Percentiles rank a stretch among this genome's conserved stretches.
These are phyloP conservation scores for Hura crepitans DNA, from an alignment of 441 rosid species.

Conservation along the genomic window DNA sequence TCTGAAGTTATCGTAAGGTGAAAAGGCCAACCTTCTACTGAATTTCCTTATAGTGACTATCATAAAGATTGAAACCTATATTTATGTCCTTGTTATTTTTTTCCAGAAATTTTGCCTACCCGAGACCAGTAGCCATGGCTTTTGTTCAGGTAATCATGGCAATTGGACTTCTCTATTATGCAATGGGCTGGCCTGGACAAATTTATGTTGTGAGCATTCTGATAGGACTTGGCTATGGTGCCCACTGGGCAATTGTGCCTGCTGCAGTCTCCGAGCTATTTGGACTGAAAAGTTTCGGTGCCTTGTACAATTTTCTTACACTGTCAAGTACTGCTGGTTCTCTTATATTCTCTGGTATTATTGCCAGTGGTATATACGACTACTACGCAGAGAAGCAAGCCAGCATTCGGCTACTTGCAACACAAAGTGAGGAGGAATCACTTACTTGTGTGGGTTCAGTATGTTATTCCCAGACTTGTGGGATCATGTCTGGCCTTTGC, in stretches of 20 bases:
- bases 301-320: slow-evolving; percentile 74
- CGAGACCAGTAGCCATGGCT: slow-evolving; percentile 76
- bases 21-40: slow-evolving; percentile 27
- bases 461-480: slow-evolving; percentile 71
- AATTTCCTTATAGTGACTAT: slow-evolving; percentile 34
- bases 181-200: slow-evolving; percentile 80
- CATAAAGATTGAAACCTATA: background rate
- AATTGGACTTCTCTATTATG: slow-evolving; percentile 70
- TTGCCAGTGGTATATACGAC: slow-evolving; percentile 78
- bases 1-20: slow-evolving; percentile 85
- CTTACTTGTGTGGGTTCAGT: slow-evolving; percentile 60
- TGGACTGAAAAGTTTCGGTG: slow-evolving; percentile 81
- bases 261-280: slow-evolving; percentile 85
- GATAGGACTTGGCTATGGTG: slow-evolving; percentile 81
- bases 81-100: slow-evolving; percentile 4
- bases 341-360: slow-evolving; percentile 69
- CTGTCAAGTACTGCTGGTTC: slow-evolving; percentile 82
- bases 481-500: slow-evolving; percentile 77
- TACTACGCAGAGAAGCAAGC: slow-evolving; percentile 72
- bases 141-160: slow-evolving; percentile 71
- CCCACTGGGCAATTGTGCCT: slow-evolving; percentile 89
- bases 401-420: slow-evolving; percentile 25
- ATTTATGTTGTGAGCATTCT: slow-evolving; percentile 57
- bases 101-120: slow-evolving; percentile 69
- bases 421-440: slow-evolving; percentile 39